Evolutionary conservation across 441 rosid species (phyloP), one percentile per base, ranked within the genome.

Genomic region (Arabidopsis lyrata): DNA sequence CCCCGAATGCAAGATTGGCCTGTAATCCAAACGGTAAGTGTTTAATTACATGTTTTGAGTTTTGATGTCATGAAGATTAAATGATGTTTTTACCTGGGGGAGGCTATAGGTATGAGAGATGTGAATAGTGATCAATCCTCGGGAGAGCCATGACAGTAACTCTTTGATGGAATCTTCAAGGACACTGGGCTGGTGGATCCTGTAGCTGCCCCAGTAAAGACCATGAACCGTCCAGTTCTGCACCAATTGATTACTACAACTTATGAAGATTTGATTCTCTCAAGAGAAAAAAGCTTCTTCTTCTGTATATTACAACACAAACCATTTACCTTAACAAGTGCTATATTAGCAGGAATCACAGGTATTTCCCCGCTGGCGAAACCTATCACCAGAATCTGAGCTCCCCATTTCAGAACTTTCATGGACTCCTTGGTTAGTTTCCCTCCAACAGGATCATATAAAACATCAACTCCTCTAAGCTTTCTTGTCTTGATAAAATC

Each of bases 141-240:
- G 83, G 3, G 81, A 78, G 80, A 89, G 69, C 99, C 98, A 95
- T 53, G 90, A 90, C 36, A 92, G 90, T 52, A 90, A 86, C 81
- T 90, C 99, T 59, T 31, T 81, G n/a, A 89, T 63, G 55, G 98
- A 92, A 72, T 88, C 95, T 77, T 84, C 82, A 18, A 92, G 90
- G 35, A 92, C 87, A 60, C 2, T 67, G 0, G 97, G 95, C 41
- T 50, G 83, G 77, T 92, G 92, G 68, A 83, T 77, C 31, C 42
- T 78, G 80, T 92, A 83, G 88, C 98, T 92, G 22, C 97, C 98
- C 98, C 98, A 90, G 80, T 90, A 92, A 67, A 95, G 95, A 76
- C 99, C 99, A 68, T 95, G 99, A 57, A 95, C 84, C 0, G 99
- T 89, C 97, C 99, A 95, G 83, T 95, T 95, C 99, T 92, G 82